Conservation (phyloP, 352 stramenopile genomes). For the Phytophthora agathidicida region DNA sequence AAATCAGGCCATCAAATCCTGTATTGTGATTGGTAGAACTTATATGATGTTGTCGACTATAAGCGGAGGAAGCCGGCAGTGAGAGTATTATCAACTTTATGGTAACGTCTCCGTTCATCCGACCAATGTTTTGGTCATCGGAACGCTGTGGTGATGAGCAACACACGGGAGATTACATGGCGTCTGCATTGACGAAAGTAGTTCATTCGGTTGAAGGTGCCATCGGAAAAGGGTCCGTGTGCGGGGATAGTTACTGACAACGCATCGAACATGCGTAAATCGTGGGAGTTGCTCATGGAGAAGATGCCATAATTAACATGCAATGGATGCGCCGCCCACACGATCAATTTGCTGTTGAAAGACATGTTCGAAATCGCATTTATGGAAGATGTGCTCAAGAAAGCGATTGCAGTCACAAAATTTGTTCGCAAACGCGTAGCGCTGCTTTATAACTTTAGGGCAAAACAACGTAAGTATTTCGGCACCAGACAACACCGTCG, state of each 20-base stretch:
- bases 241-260: slow-evolving; percentile 8
- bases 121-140: slow-evolving; percentile 14
- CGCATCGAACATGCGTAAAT: slow-evolving; percentile 4
- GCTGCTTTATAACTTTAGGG: slow-evolving; percentile 6
- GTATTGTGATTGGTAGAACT: too few species aligned
- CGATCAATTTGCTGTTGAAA: slow-evolving; percentile 8
- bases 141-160: neutral
- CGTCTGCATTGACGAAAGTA: neutral
- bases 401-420: neutral
- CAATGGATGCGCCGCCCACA: slow-evolving; percentile 13
- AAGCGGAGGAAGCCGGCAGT: too few species aligned
- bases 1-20: too few species aligned
- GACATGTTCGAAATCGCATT: neutral
- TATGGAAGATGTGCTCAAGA: neutral
- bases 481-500: neutral
- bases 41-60: too few species aligned
- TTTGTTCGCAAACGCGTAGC: slow-evolving; percentile 6
- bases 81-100: slow-evolving; percentile 25
- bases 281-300: slow-evolving; percentile 3
- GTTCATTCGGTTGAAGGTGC: neutral
- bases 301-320: neutral
- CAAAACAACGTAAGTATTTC: neutral
- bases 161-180: slow-evolving; percentile 11
- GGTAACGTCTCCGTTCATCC: slow-evolving; percentile 9
- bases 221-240: neutral